Conservation (phyloP, 2,329 filamentous ascomycete species). For the Ceratocystis alfenasii region DNA sequence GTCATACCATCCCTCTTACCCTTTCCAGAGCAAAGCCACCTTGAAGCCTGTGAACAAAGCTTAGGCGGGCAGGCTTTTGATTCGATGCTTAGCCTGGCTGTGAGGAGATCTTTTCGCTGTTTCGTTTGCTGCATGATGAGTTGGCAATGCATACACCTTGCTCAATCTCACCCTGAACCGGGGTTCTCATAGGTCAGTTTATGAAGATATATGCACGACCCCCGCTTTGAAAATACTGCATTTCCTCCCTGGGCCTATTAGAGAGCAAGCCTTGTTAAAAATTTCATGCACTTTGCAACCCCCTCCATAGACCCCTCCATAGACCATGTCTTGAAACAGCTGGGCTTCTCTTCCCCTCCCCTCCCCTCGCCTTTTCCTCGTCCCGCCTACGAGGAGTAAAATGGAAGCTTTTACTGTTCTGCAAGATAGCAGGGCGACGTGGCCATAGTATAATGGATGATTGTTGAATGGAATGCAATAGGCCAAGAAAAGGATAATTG, state of each 20-base stretch:
- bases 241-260: conserved; percentile 18
- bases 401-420: not conserved
- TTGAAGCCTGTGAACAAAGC: conserved; percentile 4
- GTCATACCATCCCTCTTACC: not conserved
- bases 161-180: conserved; percentile 20
- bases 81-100: conserved; percentile 10
- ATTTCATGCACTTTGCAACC: conserved; percentile 15
- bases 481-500: not conserved
- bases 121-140: conserved; percentile 22
- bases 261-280: conserved; percentile 19
- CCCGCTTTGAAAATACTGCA: conserved; percentile 16
- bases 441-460: not conserved
- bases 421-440: conserved; percentile 5
- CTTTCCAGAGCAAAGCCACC: not conserved
- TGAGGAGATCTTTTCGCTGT: conserved; percentile 10
- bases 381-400: not conserved
- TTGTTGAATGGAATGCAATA: not conserved
- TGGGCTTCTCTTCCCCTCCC: too few species aligned
- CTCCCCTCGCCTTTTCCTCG: too few species aligned
- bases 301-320: not conserved
- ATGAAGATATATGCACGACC: conserved; percentile 14
- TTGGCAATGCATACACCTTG: conserved; percentile 22
- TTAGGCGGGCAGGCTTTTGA: conserved; percentile 18
- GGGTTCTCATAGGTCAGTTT: conserved; percentile 21
- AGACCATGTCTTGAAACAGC: conserved; percentile 10